Conservation (phyloP, 1,284 basidiomycete genomes). For the Microstroma glucosiphilum region DNA sequence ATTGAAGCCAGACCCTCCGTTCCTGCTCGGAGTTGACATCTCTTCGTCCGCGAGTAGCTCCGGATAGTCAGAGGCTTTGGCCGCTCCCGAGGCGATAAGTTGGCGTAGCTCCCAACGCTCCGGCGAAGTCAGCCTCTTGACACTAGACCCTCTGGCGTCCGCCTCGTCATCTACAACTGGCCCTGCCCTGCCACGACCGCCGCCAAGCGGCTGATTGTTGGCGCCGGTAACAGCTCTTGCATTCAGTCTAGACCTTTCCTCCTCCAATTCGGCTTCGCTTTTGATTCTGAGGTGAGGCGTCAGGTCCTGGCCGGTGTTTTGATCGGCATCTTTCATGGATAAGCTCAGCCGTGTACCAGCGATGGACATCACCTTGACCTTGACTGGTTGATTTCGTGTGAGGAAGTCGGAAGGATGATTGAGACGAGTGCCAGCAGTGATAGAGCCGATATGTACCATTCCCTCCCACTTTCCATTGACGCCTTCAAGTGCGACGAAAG, state of each 20-base stretch:
- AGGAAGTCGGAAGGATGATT: slow-evolving; percentile 82
- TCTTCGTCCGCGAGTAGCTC: slow-evolving; percentile 70
- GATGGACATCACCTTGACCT: slow-evolving; percentile 74
- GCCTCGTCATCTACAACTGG: slow-evolving; percentile 22
- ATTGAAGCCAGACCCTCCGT: neutral
- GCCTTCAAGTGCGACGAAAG: slow-evolving; percentile 84
- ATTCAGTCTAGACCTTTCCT: slow-evolving; percentile 25
- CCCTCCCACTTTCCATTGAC: slow-evolving; percentile 79
- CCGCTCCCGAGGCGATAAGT: slow-evolving; percentile 87
- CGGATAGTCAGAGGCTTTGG: slow-evolving; percentile 89
- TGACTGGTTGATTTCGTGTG: slow-evolving; percentile 74
- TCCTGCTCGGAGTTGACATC: neutral
- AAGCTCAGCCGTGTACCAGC: slow-evolving; percentile 73
- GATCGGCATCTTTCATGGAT: slow-evolving; percentile 98
- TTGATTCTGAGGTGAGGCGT: slow-evolving; percentile 88
- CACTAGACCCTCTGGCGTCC: slow-evolving; percentile 49
- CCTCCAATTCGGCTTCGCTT: slow-evolving; percentile 68
- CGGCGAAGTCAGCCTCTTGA: slow-evolving; percentile 87
- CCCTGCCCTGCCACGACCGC: slow-evolving; percentile 12
- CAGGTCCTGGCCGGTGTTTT: slow-evolving; percentile 77
- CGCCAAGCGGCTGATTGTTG: slow-evolving; percentile 53
- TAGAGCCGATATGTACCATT: slow-evolving; percentile 90
- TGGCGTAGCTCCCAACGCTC: slow-evolving; percentile 99
- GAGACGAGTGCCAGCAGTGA: slow-evolving; percentile 66
- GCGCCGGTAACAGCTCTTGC: slow-evolving; percentile 51